phyloP scores from a whole-genome alignment of 306 rosid species.

The Medicago ruthenica region DNA sequence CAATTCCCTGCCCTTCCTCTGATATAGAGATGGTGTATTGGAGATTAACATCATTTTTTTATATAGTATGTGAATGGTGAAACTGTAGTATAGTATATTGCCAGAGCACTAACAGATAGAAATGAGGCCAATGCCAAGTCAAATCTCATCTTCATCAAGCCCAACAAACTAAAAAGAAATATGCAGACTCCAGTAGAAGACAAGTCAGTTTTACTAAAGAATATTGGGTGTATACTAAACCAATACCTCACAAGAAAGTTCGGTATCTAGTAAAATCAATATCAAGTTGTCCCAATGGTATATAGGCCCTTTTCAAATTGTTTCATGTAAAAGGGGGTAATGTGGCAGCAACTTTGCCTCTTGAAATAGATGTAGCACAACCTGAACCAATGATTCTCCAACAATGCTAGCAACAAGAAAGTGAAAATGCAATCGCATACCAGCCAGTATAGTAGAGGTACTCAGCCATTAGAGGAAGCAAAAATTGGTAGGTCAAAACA shows the following conservation, averaged over 20 bases:
- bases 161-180: no score
- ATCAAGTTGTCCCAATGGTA: background rate
- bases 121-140: no score
- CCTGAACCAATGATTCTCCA: background rate
- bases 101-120: no score
- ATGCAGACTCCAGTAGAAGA: no score
- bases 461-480: background rate
- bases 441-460: background rate
- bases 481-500: background rate
- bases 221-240: no score
- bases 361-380: background rate
- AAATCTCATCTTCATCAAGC: no score
- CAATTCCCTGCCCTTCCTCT: no score
- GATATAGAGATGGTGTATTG: no score
- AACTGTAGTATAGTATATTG: no score
- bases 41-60: no score
- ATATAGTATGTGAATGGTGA: no score
- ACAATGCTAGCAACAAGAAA: background rate
- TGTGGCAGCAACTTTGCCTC: conserved; percentile 4
- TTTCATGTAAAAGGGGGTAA: background rate
- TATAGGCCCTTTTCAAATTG: background rate
- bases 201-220: no score
- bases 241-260: background rate
- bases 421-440: background rate
- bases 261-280: background rate